phyloP scores from a whole-genome alignment of 2,329 filamentous ascomycete species.

The Fusarium zealandicum region DNA sequence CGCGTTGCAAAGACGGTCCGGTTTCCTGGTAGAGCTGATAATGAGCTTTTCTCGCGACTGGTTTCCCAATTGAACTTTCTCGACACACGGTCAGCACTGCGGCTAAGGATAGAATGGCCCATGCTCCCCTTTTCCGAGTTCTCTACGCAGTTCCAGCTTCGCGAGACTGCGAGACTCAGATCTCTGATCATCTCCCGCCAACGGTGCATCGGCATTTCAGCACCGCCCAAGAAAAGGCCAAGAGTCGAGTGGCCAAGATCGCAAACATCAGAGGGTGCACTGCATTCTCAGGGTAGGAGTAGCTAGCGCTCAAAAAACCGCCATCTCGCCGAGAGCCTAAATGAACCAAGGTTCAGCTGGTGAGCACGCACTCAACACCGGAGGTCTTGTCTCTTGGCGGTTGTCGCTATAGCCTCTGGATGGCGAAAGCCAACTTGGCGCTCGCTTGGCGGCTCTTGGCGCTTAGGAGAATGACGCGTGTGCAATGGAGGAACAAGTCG shows the following conservation, averaged over 20 bases:
- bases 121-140: constrained; percentile 5
- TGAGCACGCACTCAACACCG: constrained; percentile 24
- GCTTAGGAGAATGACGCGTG: constrained; percentile 27
- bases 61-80: neutral
- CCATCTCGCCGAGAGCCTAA: constrained; percentile 27
- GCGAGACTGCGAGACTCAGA: neutral
- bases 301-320: constrained; percentile 24
- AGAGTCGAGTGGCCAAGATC: constrained; percentile 4
- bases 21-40: constrained; percentile 3
- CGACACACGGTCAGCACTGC: constrained; percentile 6
- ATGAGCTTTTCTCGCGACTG: neutral
- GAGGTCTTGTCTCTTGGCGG: constrained; percentile 16
- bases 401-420: constrained; percentile 26
- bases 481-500: constrained; percentile 19
- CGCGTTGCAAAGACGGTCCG: neutral
- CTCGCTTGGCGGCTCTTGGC: constrained; percentile 25
- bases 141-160: neutral
- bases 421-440: constrained; percentile 15
- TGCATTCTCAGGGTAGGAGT: constrained; percentile 1
- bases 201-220: constrained; percentile 22
- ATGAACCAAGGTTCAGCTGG: constrained; percentile 36
- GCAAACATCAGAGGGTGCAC: constrained; percentile 1
- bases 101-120: constrained; percentile 1
- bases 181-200: neutral
- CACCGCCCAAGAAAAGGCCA: constrained; percentile 6